Conservation (phyloP, 306 rosid genomes). For the Cicer pinnatifidum region DNA sequence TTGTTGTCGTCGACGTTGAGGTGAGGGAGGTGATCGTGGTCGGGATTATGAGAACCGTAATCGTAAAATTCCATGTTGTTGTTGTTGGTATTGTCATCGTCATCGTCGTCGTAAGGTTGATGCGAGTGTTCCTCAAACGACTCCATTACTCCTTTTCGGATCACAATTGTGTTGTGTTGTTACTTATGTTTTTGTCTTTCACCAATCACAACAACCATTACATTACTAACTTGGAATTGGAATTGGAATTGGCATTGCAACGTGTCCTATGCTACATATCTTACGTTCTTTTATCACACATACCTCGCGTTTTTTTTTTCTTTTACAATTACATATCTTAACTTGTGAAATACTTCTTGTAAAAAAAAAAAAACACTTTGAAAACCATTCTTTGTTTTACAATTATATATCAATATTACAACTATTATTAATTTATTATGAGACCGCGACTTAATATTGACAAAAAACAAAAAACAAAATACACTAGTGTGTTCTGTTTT, state of each 20-base stretch:
- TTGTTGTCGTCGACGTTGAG: conserved; percentile 23
- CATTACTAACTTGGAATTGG: neutral
- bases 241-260: neutral
- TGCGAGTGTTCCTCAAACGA: conserved; percentile 47
- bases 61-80: conserved; percentile 28
- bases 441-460: no score
- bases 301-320: no score
- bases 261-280: neutral
- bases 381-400: no score
- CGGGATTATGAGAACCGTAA: conserved; percentile 47
- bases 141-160: conserved; percentile 37
- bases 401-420: no score
- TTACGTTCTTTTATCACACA: neutral
- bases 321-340: no score
- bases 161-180: neutral
- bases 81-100: conserved; percentile 48
- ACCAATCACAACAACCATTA: neutral
- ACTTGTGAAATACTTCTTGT: no score
- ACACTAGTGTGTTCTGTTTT: no score
- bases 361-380: no score
- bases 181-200: neutral
- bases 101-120: conserved; percentile 57
- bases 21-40: conserved; percentile 32
- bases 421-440: no score
- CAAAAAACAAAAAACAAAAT: no score